phyloP scores from a whole-genome alignment of 1,139 yeast species.

The Pichia cactophila region DNA sequence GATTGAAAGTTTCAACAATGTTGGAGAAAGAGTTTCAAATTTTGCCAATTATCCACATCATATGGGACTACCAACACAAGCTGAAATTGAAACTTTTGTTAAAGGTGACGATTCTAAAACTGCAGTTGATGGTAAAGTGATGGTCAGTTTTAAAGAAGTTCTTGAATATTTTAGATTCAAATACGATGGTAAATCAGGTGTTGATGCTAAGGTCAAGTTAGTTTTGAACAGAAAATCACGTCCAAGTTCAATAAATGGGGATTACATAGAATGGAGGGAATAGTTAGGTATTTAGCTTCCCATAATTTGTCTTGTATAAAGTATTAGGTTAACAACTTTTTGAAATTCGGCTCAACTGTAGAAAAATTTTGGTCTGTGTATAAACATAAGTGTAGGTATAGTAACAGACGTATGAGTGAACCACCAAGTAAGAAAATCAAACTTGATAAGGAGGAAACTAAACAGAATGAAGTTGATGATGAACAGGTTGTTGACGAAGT shows the following conservation, averaged over 20 bases:
- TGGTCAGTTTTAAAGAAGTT: conserved; percentile 62
- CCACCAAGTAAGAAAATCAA: neutral
- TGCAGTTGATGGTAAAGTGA: conserved; percentile 47
- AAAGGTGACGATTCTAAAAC: conserved; percentile 44
- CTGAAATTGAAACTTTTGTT: conserved; percentile 49
- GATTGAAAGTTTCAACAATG: conserved; percentile 26
- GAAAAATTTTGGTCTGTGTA: no score
- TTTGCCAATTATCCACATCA: conserved; percentile 58
- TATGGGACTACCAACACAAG: conserved; percentile 73
- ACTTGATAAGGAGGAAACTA: neutral
- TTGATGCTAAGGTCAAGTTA: conserved; percentile 47
- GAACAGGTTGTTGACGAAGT: neutral
- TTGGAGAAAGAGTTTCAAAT: conserved; percentile 36
- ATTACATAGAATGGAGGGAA: conserved; percentile 53
- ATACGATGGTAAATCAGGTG: conserved; percentile 55
- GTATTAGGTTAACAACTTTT: neutral
- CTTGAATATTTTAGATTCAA: conserved; percentile 48
- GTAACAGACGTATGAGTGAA: neutral
- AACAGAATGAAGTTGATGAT: neutral
- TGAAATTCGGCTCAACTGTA: neutral
- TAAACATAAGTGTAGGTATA: no score
- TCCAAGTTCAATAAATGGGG: conserved; percentile 47
- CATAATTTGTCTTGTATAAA: neutral
- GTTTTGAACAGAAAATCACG: conserved; percentile 57
- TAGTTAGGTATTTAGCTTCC: neutral